Conservation (phyloP, 2,329 filamentous ascomycete species). For the Bretziella fagacearum region DNA sequence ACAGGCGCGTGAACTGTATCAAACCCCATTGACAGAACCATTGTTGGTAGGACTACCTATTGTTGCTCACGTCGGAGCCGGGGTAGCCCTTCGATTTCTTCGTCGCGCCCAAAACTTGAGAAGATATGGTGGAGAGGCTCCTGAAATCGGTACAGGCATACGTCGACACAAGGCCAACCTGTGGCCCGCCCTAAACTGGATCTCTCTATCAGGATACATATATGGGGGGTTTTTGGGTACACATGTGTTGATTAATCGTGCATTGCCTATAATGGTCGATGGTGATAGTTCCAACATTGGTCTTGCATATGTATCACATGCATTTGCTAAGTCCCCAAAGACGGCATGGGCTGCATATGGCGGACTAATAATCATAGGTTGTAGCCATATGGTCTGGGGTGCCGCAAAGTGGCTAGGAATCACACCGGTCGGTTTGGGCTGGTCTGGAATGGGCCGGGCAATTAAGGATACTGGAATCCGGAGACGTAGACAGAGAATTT, state of each 20-base stretch:
- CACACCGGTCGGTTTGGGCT: conserved; percentile 39
- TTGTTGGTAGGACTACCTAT: conserved; percentile 62
- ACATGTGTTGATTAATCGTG: conserved; percentile 61
- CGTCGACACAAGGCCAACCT: conserved; percentile 17
- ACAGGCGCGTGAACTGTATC: conserved; percentile 82
- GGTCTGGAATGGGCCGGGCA: conserved; percentile 26
- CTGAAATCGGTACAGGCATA: conserved; percentile 8
- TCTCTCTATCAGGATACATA: conserved; percentile 55
- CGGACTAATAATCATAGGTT: conserved; percentile 48
- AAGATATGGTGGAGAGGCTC: conserved; percentile 57
- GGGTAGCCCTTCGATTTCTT: conserved; percentile 59
- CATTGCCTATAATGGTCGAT: conserved; percentile 57
- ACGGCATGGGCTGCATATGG: conserved; percentile 53
- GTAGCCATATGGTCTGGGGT: conserved; percentile 70
- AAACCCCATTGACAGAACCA: conserved; percentile 64
- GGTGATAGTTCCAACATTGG: conserved; percentile 78
- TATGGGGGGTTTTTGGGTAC: conserved; percentile 47
- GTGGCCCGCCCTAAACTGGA: conserved; percentile 58
- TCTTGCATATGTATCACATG: conserved; percentile 68
- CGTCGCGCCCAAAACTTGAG: conserved; percentile 52
- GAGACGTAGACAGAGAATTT: conserved; percentile 42
- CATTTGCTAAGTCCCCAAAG: conserved; percentile 54
- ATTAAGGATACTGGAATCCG: conserved; percentile 32
- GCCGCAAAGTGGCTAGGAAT: conserved; percentile 64
- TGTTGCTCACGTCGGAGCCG: conserved; percentile 57